Evolutionary conservation across 495 filamentous ascomycete genomes (phyloP), one percentile per base, ranked within the genome.

Genomic region (Xylaria palmicola): DNA sequence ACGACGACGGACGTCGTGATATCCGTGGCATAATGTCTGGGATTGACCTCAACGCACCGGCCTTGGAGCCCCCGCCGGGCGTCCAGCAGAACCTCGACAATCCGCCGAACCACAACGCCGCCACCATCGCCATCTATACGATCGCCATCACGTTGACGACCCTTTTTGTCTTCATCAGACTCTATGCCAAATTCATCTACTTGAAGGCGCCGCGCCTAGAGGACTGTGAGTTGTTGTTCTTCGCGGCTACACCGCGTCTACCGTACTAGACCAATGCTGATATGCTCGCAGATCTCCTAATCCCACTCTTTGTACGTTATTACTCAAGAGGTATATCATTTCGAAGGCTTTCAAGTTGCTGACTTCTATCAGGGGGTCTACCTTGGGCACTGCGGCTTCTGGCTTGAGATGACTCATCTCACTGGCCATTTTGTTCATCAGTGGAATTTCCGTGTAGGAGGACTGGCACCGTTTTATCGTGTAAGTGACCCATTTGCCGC

Each of bases 11-110:
- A 40, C 10, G 50, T 17, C 20, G 36, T 24, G n/a, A 40, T 48
- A 10, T 10, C 20, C 24, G 32, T 43, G 1, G 19, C 30, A 40
- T 60, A 60, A 55, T 55, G 36, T 30, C 50, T 47, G 37, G 40
- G 12, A 43, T 72, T 61, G 36, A 72, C 29, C 37, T 47, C 55
- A 47, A 72, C 22, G n/a, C 47, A 64, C 15, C 62, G 41, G 24
- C 54, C 27, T 26, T 68, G n/a, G 36, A 9, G 19, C 54, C 50
- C 20, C 72, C 62, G 26, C 60, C 32, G 34, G 37, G 41, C 7
- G 59, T 55, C 20, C 67, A 65, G 36, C 68, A 58, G 24, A 66
- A 74, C 40, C 64, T 75, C 29, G 66, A 70, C 29, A 67, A 73
- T 45, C 72, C 73, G n/a, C 64, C 71, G 3, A 74, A 69, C 52